Evolutionary conservation across 345 rosid species (phyloP), one percentile per base, ranked within the genome.

Genomic region (Aurinia saxatilis): DNA sequence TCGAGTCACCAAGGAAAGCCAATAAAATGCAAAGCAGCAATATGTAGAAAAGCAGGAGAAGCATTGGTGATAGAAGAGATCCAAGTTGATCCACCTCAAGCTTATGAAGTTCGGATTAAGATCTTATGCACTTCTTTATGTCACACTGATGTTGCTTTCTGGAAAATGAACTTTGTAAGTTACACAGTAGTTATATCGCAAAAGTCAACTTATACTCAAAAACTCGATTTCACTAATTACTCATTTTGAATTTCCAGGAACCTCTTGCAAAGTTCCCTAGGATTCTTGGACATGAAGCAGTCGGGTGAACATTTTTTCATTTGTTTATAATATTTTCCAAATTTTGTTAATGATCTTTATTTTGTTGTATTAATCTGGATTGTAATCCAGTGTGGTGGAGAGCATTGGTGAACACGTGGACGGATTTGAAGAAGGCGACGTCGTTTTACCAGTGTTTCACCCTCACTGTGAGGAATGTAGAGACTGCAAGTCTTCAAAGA

Each of bases 231-330:
- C 8, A 35, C 17, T 46, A 5, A 18, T n/a, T n/a, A n/a, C 6
- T 27, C 3, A n/a, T 25, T 9, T 49, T 53, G n/a, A 35, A 2
- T 5, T 51, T 66, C 2, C 59, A 80, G 93, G 82, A 75, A 40
- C 86, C 88, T 0, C 1, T 51, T 35, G 66, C 68, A 10, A 10
- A 15, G 31, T 82, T 77, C 57, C 95, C 91, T 2, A 76, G 78
- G 63, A 81, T 90, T 46, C 33, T 90, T 1, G 95, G 92, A 17
- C 95, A 90, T 33, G 88, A 90, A 74, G 90, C 90, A 7, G 76
- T 71, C 34, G 87, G 92, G 91, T 86, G 73, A 63, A 16, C 30
- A 2, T 0, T 27, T 49, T 12, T 33, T 46, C 40, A 29, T 56
- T 8, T n/a, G n/a, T n/a, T n/a, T 1, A 17, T 36, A 21, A 21